Evolutionary conservation across 2,329 filamentous ascomycete genomes (phyloP).

Genomic region (Thelonectria blattea): DNA sequence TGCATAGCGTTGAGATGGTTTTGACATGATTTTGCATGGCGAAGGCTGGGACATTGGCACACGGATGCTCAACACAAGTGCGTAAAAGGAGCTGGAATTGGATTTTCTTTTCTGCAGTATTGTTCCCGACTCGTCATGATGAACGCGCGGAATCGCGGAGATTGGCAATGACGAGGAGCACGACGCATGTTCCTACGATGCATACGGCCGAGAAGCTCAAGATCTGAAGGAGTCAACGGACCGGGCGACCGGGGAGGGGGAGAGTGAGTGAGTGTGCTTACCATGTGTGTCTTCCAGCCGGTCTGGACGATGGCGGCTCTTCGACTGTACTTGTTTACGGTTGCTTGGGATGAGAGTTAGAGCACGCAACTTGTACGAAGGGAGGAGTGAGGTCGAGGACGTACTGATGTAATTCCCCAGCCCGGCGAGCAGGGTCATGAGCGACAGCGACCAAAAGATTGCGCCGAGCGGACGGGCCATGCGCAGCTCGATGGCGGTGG

Average conservation of each 20-base stretch:
- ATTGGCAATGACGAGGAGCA: constrained; percentile 62
- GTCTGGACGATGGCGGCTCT: constrained; percentile 86
- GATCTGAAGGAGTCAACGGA: constrained; percentile 49
- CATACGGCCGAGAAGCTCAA: constrained; percentile 65
- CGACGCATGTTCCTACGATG: constrained; percentile 70
- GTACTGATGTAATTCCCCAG: constrained; percentile 85
- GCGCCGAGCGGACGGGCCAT: constrained; percentile 85
- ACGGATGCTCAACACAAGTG: background rate
- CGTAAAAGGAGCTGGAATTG: background rate
- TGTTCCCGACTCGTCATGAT: constrained; percentile 4
- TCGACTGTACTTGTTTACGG: constrained; percentile 79
- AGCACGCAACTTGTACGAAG: background rate
- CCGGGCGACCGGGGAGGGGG: background rate
- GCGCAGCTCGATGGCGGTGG: constrained; percentile 71
- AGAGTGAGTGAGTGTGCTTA: constrained; percentile 49
- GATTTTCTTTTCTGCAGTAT: constrained; percentile 1
- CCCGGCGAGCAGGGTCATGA: constrained; percentile 78
- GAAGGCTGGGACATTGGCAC: constrained; percentile 2
- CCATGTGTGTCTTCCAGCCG: constrained; percentile 89
- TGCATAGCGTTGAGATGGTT: constrained; percentile 9
- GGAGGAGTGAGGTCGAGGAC: constrained; percentile 14
- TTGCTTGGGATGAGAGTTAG: constrained; percentile 50
- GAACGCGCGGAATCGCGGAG: constrained; percentile 28
- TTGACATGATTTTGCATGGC: constrained; percentile 11
- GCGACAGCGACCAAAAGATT: constrained; percentile 83